phyloP scores from a whole-genome alignment of 2,329 filamentous ascomycete genomes.

The Diaporthe nobilis region DNA sequence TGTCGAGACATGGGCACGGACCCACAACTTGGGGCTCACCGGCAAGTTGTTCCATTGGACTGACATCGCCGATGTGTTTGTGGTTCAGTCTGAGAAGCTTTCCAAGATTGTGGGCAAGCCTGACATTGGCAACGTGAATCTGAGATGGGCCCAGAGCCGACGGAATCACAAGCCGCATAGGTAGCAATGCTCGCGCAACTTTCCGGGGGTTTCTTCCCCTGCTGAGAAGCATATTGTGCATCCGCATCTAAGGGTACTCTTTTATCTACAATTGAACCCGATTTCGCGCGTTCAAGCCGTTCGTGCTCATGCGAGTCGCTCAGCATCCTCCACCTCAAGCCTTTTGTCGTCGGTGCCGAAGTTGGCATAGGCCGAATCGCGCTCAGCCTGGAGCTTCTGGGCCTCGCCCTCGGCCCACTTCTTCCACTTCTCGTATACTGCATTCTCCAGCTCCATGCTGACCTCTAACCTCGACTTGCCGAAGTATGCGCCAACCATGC shows the following conservation, averaged over 20 bases:
- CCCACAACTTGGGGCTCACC: constrained; percentile 85
- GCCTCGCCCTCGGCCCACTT: constrained; percentile 74
- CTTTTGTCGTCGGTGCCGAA: constrained; percentile 56
- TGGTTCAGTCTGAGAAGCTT: constrained; percentile 85
- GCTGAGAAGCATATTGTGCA: background rate
- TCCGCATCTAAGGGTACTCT: background rate
- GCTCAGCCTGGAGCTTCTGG: constrained; percentile 56
- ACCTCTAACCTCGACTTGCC: constrained; percentile 82
- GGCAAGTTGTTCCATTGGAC: constrained; percentile 79
- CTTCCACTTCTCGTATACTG: constrained; percentile 88
- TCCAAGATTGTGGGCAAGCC: constrained; percentile 60
- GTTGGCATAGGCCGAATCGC: constrained; percentile 58
- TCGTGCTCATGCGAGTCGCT: constrained; percentile 27
- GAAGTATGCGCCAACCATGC: constrained; percentile 89
- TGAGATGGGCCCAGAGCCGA: constrained; percentile 24
- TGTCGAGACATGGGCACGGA: constrained; percentile 92
- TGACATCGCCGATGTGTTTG: constrained; percentile 79
- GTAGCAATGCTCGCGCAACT: background rate
- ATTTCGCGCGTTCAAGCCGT: background rate
- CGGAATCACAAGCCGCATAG: background rate
- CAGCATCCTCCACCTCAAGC: constrained; percentile 40
- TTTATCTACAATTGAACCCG: constrained; percentile 1
- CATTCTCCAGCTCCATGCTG: constrained; percentile 86
- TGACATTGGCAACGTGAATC: constrained; percentile 47
- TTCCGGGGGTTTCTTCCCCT: background rate